Evolutionary conservation across 345 rosid species (phyloP), one percentile per base, ranked within the genome.

Genomic region (Ailanthus altissimus): DNA sequence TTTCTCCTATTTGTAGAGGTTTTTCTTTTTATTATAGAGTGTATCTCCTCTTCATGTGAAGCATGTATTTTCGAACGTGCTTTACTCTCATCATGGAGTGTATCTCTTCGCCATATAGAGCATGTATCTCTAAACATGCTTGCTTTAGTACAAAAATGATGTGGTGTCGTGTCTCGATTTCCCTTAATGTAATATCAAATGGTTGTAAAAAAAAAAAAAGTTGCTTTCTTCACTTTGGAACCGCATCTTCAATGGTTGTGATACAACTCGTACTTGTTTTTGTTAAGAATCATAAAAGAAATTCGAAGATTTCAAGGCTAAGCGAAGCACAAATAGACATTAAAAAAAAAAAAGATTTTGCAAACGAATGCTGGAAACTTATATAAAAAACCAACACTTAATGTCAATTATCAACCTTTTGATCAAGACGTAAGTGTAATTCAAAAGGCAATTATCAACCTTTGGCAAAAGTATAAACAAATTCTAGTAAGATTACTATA

Each of bases 381-480:
- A 32, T 32, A 6, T 5, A 51, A 70, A 51, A 70, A 12, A 20
- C 21, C 8, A 25, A 9, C 42, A 70, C 6, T 43, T 60, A 23
- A 45, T 1, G 45, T 21, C 54, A 45, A 67, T 8, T 23, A 23
- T 36, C 36, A 40, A 36, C 16, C 70, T 15, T 49, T 36, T 14
- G 38, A 74, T 63, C 26, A 50, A 74, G 61, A 74, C 62, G 62
- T 6, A 36, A 49, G 61, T 21, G 8, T 11, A 70, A 5, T 51
- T 36, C 20, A 9, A 53, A 40, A 32, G 38, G 60, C 36, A 70
- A 62, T n/a, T 6, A 51, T 74, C 77, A 49, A 51, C 77, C 63
- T 62, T 74, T 60, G 3, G 42, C 65, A 28, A 2, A n/a, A 8
- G 13, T 8, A 56, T 1, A 9, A 20, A 56, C 21, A 25, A 56